phyloP scores from a whole-genome alignment of 2,329 filamentous ascomycete species.

The Diaporthe velutina region DNA sequence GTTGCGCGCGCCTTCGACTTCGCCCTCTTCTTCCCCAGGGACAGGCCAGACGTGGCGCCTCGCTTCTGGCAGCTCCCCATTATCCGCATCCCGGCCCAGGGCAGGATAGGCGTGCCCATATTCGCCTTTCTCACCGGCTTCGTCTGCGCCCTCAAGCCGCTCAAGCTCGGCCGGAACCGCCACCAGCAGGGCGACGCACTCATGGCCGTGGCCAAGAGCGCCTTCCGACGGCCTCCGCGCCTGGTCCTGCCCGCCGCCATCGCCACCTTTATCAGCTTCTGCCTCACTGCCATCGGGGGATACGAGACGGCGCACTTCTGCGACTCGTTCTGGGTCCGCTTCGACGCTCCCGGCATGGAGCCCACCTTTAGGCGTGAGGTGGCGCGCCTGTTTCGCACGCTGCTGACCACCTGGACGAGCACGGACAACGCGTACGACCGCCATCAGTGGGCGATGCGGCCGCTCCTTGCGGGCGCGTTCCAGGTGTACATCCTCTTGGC shows the following conservation, averaged over 20 bases:
- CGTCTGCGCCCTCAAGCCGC: slow-evolving; percentile 67
- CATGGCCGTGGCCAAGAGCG: slow-evolving; percentile 62
- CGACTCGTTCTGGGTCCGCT: slow-evolving; percentile 65
- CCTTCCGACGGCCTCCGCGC: slow-evolving; percentile 65
- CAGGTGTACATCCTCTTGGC: slow-evolving; percentile 62
- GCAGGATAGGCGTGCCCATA: slow-evolving; percentile 66
- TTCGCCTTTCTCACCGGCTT: slow-evolving; percentile 69
- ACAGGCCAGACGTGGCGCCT: slow-evolving; percentile 55
- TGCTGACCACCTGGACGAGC: slow-evolving; percentile 63
- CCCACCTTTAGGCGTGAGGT: slow-evolving; percentile 60
- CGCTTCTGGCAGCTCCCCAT: slow-evolving; percentile 63
- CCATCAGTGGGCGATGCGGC: slow-evolving; percentile 67
- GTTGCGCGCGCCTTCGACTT: slow-evolving; percentile 65
- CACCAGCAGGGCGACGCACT: slow-evolving; percentile 58
- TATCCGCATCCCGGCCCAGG: slow-evolving; percentile 68
- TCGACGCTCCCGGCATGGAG: slow-evolving; percentile 59
- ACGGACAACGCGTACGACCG: slow-evolving; percentile 65
- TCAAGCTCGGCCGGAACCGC: slow-evolving; percentile 60
- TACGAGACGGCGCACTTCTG: slow-evolving; percentile 61
- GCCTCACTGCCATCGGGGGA: slow-evolving; percentile 60
- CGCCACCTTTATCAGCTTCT: slow-evolving; percentile 63
- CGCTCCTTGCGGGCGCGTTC: slow-evolving; percentile 62
- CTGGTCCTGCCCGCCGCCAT: slow-evolving; percentile 65
- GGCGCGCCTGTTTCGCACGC: slow-evolving; percentile 56
- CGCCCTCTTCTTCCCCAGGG: slow-evolving; percentile 62